Evolutionary conservation across 768 basidiomycete genomes (phyloP).

Genomic region (Dendrothele bispora): DNA sequence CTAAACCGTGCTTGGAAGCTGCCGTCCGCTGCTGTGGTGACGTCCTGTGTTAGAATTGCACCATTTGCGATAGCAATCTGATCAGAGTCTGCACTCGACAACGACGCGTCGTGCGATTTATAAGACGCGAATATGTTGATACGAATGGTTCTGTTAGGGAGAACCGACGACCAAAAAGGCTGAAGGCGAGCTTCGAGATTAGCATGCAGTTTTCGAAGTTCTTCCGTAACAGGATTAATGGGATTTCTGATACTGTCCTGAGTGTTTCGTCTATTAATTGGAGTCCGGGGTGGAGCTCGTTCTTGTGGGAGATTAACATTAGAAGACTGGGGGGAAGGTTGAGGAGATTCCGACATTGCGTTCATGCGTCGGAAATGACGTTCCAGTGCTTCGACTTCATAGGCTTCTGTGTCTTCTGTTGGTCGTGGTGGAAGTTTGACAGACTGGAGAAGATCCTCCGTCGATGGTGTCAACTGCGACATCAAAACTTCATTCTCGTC

Average conservation of each 20-base stretch:
- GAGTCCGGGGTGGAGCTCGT: constrained; percentile 17
- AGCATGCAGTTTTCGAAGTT: constrained; percentile 58
- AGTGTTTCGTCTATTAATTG: constrained; percentile 12
- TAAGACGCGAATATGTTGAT: constrained; percentile 55
- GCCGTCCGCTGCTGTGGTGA: constrained; percentile 68
- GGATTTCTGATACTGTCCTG: neutral
- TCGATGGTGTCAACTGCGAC: constrained; percentile 39
- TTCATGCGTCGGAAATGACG: constrained; percentile 43
- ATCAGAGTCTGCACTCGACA: too few relatives aligned
- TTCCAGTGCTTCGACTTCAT: constrained; percentile 56
- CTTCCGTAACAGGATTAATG: constrained; percentile 17
- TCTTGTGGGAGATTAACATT: neutral
- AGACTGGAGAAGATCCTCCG: constrained; percentile 48
- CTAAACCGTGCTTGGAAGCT: constrained; percentile 65
- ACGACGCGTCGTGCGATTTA: constrained; percentile 14
- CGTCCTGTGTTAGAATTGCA: constrained; percentile 50
- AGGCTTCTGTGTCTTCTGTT: constrained; percentile 59
- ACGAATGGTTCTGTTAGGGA: constrained; percentile 62
- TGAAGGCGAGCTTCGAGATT: constrained; percentile 78
- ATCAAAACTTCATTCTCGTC: too few relatives aligned
- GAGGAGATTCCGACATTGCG: constrained; percentile 10
- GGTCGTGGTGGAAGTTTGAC: constrained; percentile 56
- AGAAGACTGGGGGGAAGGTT: constrained; percentile 3
- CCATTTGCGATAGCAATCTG: constrained; percentile 29
- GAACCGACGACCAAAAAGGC: constrained; percentile 78